phyloP scores from a whole-genome alignment of 2,329 filamentous ascomycete genomes.

The Sarocladium strictum region DNA sequence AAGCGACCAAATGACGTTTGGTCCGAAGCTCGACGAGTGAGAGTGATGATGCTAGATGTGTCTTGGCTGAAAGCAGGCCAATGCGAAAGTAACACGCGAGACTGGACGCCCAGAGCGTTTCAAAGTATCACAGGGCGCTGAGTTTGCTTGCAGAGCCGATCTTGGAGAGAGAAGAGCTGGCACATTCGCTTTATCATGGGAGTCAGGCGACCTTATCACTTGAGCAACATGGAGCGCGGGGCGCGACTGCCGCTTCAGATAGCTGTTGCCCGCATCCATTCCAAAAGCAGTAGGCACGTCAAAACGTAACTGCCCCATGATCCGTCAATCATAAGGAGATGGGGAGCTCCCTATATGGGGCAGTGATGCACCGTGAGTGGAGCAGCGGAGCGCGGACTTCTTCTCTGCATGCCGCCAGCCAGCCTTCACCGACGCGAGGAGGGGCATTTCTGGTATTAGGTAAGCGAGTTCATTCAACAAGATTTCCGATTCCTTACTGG shows the following conservation, averaged over 20 bases:
- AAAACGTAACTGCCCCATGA: background rate
- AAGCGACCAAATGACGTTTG: too few species aligned
- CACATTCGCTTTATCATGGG: background rate
- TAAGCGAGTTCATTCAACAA: background rate
- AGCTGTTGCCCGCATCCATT: background rate
- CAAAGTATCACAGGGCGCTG: too few species aligned
- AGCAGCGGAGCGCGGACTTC: too few species aligned
- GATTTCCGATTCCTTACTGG: background rate
- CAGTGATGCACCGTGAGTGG: background rate
- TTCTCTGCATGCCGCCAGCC: too few species aligned
- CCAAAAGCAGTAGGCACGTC: background rate
- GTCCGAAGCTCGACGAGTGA: too few species aligned
- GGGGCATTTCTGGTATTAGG: background rate
- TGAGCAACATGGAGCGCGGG: background rate
- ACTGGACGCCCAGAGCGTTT: too few species aligned
- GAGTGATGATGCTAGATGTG: too few species aligned
- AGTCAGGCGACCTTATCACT: background rate
- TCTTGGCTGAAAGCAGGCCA: too few species aligned
- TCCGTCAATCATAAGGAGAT: background rate
- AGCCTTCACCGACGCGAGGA: background rate
- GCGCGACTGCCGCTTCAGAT: constrained; percentile 1
- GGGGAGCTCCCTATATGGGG: background rate
- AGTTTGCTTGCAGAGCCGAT: too few species aligned
- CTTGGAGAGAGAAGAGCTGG: too few species aligned
- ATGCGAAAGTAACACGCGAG: too few species aligned